These are phyloP conservation scores for Ustilago vetiveriae DNA, from an alignment of 1,284 basidiomycete species.

Conservation along the genomic window DNA sequence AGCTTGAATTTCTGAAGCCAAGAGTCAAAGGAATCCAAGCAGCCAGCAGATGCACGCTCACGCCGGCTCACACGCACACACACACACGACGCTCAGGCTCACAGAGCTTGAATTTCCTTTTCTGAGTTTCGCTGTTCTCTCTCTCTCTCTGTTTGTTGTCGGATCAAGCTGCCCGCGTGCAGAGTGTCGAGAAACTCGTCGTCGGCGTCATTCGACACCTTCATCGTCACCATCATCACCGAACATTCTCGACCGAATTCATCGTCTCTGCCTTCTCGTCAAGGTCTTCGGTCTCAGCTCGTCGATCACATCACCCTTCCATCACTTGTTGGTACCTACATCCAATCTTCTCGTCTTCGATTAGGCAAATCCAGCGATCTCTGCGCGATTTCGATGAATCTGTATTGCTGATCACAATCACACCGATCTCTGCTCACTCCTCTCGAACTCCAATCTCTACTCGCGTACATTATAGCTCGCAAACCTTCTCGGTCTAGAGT, in stretches of 20 bases:
- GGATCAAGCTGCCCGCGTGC: conserved; percentile 27
- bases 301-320: background rate
- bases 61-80: conserved; percentile 1
- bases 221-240: conserved; percentile 14
- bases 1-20: too few relatives aligned
- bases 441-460: conserved; percentile 3
- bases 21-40: background rate
- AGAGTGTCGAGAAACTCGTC: too few relatives aligned
- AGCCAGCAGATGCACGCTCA: conserved; percentile 17
- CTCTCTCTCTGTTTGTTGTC: conserved; percentile 6
- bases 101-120: conserved; percentile 1
- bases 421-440: conserved; percentile 1
- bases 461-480: background rate
- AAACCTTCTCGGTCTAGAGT: conserved; percentile 45
- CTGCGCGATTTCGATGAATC: background rate
- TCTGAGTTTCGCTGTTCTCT: conserved; percentile 11
- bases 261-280: background rate
- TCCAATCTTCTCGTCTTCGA: background rate
- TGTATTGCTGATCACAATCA: conserved; percentile 22
- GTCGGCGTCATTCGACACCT: conserved; percentile 8
- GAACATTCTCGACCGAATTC: conserved; percentile 10
- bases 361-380: background rate
- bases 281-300: conserved; percentile 2
- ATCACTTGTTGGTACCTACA: conserved; percentile 23
- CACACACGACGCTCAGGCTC: conserved; percentile 9